Evolutionary conservation across 192 early-diverging fungal genomes (phyloP), one percentile per base, ranked within the genome.

Genomic region (Coemansia sp.): DNA sequence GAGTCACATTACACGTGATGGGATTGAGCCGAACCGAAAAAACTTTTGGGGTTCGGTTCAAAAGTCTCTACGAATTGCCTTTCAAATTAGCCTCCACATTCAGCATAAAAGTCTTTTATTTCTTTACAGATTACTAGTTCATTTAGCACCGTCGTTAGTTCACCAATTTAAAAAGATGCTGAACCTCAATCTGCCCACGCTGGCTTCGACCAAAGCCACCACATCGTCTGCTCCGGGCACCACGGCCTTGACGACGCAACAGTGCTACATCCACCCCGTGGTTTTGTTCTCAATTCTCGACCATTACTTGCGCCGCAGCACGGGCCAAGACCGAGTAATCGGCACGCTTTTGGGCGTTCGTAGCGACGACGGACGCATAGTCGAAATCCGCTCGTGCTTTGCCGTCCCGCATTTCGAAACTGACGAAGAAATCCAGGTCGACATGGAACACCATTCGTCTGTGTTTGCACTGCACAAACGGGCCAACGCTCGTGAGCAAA

Each of bases 281-380:
- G 94, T 95, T 12, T 83, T 96, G 40, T 92, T 98, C 71, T 87
- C 92, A 31, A 90, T 97, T 55, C 87, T 98, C 15, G 94, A 96
- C 83, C 95, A 97, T 80, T 93, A 82, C 69, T 71, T 93, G 63
- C 90, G 95, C 44, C 88, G 91, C 58, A 88, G 92, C 68, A 90
- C 91, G 62, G 84, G 84, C 63, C 90, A 93, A 69, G 82, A 85
- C 62, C 79, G 90, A 57, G 94, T 95, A 19, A 90, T 97, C 54
- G 96, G 96, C 51, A 93, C 91, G 17, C 85, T 98, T 7, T 78
- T 98, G 40, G 96, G 96, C 64, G 86, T 87, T 51, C 86, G 91
- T 56, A 92, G 89, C 73, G 90, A 94, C 54, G 92, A 95, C 75
- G 92, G 93, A 26, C 82, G 85, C 20, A 88, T 93, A 59, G 87